These are phyloP conservation scores for Effrenium voratum DNA, from an alignment of 73 alveolate genomes.

Conservation along the genomic window DNA sequence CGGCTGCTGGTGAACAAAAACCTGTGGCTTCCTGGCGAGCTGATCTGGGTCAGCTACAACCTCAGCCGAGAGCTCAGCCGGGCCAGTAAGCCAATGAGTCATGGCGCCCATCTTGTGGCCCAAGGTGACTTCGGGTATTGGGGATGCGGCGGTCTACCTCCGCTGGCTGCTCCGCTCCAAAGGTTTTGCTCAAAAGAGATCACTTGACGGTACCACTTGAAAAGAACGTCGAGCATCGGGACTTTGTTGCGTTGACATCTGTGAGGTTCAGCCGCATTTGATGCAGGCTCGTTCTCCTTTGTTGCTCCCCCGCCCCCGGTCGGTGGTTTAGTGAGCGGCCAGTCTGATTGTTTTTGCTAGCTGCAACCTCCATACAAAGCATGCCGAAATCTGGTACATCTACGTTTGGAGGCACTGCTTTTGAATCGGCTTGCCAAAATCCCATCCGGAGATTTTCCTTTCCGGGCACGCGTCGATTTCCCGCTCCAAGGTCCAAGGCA, in stretches of 20 bases:
- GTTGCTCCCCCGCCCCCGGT: too few species aligned
- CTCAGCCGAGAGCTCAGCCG: conserved; percentile 1
- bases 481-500: not conserved
- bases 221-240: too few species aligned
- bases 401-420: not conserved
- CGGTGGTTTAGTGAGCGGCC: too few species aligned
- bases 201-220: too few species aligned
- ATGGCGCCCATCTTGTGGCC: not conserved
- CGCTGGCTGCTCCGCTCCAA: conserved; percentile 48
- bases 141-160: conserved; percentile 60
- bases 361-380: too few species aligned
- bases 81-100: not conserved
- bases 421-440: not conserved
- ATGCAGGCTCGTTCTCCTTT: too few species aligned
- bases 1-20: conserved; percentile 82
- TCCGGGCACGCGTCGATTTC: not conserved
- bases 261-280: too few species aligned
- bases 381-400: too few species aligned
- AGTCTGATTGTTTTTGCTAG: too few species aligned
- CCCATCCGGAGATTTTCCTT: not conserved
- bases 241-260: too few species aligned
- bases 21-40: conserved; percentile 81
- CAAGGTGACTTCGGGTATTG: conserved; percentile 69
- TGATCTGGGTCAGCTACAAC: conserved; percentile 23
- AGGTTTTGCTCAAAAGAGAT: too few species aligned